phyloP scores from a whole-genome alignment of 192 early-diverging fungal species.

The Backusella westeae region DNA sequence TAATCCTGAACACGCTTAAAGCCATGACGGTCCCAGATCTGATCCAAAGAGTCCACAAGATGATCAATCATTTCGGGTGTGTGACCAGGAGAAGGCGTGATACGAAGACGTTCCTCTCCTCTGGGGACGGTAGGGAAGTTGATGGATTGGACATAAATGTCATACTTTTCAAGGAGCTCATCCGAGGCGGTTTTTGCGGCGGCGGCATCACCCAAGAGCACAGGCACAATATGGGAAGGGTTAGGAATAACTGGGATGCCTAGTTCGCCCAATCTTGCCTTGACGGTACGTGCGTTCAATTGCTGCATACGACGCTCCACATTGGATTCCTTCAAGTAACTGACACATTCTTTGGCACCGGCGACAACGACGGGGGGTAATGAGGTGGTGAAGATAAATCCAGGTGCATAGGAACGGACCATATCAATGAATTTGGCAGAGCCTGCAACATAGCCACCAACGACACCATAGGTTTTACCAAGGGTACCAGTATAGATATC shows the following conservation, averaged over 20 bases:
- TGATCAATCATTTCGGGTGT: slow-evolving; percentile 73
- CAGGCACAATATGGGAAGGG: slow-evolving; percentile 98
- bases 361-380: slow-evolving; percentile 89
- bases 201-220: slow-evolving; percentile 97
- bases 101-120: slow-evolving; percentile 95
- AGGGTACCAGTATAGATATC: slow-evolving; percentile 96
- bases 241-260: slow-evolving; percentile 97
- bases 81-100: slow-evolving; percentile 97
- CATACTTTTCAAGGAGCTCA: slow-evolving; percentile 82
- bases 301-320: slow-evolving; percentile 91
- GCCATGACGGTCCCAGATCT: slow-evolving; percentile 83
- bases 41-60: slow-evolving; percentile 79
- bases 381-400: slow-evolving; percentile 99
- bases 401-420: slow-evolving; percentile 93
- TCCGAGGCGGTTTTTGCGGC: slow-evolving; percentile 90
- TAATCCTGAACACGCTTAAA: slow-evolving; percentile 85
- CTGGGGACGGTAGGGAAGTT: slow-evolving; percentile 95
- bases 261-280: slow-evolving; percentile 71
- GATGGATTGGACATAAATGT: slow-evolving; percentile 97
- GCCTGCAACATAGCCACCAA: slow-evolving; percentile 93
- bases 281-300: slow-evolving; percentile 85
- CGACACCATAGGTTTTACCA: slow-evolving; percentile 94
- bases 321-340: slow-evolving; percentile 82
- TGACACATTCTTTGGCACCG: slow-evolving; percentile 88
- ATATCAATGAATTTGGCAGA: slow-evolving; percentile 87